Percentiles rank a stretch among this genome's conserved stretches.
These are phyloP conservation scores for Oenanthe sinensis DNA, from an alignment of 129 eudicot species.

Conservation along the genomic window DNA sequence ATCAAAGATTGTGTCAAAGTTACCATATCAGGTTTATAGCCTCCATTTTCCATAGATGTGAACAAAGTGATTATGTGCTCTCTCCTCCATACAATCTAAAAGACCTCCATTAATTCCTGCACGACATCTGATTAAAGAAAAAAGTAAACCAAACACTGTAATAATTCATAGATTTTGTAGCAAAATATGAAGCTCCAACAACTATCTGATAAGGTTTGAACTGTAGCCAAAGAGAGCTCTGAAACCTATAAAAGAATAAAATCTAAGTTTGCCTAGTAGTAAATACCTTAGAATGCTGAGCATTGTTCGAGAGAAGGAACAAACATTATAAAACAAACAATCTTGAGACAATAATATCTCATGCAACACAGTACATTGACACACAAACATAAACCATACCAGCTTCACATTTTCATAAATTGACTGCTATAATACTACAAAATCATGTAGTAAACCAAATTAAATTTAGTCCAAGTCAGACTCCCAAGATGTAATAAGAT, in stretches of 20 bases:
- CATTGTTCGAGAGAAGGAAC: not conserved
- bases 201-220: slow-evolving; percentile 94
- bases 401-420: slow-evolving; percentile 17
- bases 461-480: not conserved
- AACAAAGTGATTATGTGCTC: not conserved
- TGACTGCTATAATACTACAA: slow-evolving; percentile 11
- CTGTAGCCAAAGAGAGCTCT: slow-evolving; percentile 91
- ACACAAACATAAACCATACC: slow-evolving; percentile 9
- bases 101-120: slow-evolving; percentile 80
- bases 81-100: slow-evolving; percentile 24
- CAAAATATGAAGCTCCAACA: slow-evolving; percentile 91
- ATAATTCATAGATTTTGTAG: slow-evolving; percentile 56
- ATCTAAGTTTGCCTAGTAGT: slow-evolving; percentile 1
- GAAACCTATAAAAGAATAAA: slow-evolving; percentile 48
- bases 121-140: slow-evolving; percentile 70
- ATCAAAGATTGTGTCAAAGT: too few species aligned
- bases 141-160: not conserved
- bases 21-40: too few species aligned
- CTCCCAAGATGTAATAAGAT: slow-evolving; percentile 16
- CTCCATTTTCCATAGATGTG: too few species aligned
- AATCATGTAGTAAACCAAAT: not conserved
- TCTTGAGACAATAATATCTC: slow-evolving; percentile 30
- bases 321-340: slow-evolving; percentile 32
- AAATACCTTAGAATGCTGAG: not conserved
- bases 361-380: slow-evolving; percentile 20